Base-by-base conservation (phyloP, 2,329 filamentous ascomycete genomes). In the Aureobasidium sp. region DNA sequence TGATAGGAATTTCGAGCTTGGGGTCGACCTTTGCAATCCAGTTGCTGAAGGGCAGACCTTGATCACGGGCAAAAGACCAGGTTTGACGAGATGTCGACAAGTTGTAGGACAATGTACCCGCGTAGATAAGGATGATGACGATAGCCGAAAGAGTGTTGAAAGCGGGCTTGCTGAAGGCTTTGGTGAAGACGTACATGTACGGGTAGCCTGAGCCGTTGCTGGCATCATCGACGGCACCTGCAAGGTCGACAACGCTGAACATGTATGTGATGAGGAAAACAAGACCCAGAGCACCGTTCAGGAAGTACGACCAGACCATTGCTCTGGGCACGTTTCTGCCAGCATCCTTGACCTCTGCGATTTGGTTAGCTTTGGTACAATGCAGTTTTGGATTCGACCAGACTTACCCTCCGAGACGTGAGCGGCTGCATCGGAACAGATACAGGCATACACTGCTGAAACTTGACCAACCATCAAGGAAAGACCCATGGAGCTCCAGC, bases 401-500 rank as follows among this genome's bases (percentile, higher is more conserved):
- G 12, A 15, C 39, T 57, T 45, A 45, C 53, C 53, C 17, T 58
- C 54, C 14, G 58, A 52, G 14, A 52, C 45, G 37, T 60, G 45
- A 42, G 57, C 44, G 22, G 57, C 44, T 29, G 57, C 44, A 33
- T 60, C 45, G 45, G 57, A 60, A 48, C 61, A 62, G 37, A 62
- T 61, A 44, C 57, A 60, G 24, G 59, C 47, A 31, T 62, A 62
- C 8, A 59, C 39, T 8, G 50, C 62, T 19, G 62, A 64, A 14
- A 64, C 29, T 37, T 64, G 62, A 6, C 78, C 78, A 22, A 79
- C 72, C 52, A 79, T 72, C 57, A 75, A 73, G 2, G 79, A 77
- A 35, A 82, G 67, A 1, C 75, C 68, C 75, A 35, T 75, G 3
- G 69, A 77, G 1, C 70, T 70, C 76, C 78, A 82, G 3, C 69